Evolutionary conservation across 306 rosid species (phyloP).

Genomic region (Prunus campanulata): DNA sequence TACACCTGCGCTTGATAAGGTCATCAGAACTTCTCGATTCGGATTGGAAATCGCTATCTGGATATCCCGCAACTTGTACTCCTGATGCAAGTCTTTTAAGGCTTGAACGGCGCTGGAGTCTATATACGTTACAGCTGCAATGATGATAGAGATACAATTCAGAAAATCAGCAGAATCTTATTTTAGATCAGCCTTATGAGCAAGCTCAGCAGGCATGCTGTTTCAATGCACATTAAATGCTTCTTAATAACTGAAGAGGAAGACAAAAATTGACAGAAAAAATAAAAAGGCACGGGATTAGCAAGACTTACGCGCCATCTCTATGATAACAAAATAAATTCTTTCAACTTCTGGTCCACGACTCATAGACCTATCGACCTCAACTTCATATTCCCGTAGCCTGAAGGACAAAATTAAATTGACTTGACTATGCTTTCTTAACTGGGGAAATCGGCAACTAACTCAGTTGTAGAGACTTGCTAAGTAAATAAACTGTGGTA

Average conservation of each 20-base stretch:
- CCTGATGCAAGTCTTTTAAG: constrained; percentile 82
- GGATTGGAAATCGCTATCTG: constrained; percentile 96
- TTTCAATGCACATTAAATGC: background rate
- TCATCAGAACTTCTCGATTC: constrained; percentile 70
- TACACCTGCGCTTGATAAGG: constrained; percentile 67
- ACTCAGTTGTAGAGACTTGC: constrained; percentile 10
- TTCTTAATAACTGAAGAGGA: background rate
- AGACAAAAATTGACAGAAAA: background rate
- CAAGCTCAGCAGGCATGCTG: background rate
- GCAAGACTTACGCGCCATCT: constrained; percentile 90
- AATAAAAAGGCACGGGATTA: constrained; percentile 10
- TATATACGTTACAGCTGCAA: constrained; percentile 90
- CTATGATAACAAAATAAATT: constrained; percentile 80
- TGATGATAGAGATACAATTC: constrained; percentile 20
- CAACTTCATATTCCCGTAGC: constrained; percentile 88
- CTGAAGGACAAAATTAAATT: constrained; percentile 40
- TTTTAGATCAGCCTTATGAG: constrained; percentile 2
- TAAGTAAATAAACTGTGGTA: background rate
- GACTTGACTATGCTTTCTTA: constrained; percentile 17
- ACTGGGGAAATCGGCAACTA: constrained; percentile 15
- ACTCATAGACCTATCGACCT: constrained; percentile 55
- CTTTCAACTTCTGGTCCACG: constrained; percentile 94
- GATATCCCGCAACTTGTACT: constrained; percentile 83
- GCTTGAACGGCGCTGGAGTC: constrained; percentile 97
- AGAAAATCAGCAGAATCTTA: background rate